phyloP scores from a whole-genome alignment of 176 grass and related monocot species.

The Panicum miliaceum region DNA sequence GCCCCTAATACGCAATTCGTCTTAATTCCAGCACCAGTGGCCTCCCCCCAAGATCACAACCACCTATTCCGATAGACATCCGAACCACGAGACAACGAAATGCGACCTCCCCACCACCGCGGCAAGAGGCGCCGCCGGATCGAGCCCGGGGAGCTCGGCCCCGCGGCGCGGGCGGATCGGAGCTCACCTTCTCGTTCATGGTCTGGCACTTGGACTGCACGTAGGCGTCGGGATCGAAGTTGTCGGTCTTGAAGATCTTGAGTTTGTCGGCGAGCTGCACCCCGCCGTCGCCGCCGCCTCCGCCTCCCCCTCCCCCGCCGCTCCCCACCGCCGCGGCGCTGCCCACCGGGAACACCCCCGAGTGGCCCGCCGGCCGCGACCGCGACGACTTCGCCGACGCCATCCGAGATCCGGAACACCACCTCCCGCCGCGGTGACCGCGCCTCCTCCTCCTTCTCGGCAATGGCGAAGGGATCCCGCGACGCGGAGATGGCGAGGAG shows the following conservation, averaged over 20 bases:
- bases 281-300: constrained; percentile 46
- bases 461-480: constrained; percentile 13
- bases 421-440: neutral
- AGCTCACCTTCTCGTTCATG: constrained; percentile 92
- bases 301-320: constrained; percentile 1
- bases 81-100: neutral
- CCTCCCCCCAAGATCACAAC: neutral
- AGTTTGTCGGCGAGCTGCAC: constrained; percentile 98
- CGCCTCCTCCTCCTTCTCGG: neutral
- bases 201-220: constrained; percentile 98
- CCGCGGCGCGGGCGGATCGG: neutral
- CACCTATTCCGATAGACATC: neutral
- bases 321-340: constrained; percentile 38
- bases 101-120: neutral
- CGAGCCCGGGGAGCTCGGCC: neutral
- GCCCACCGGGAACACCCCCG: constrained; percentile 63
- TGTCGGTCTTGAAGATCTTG: constrained; percentile 99
- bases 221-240: constrained; percentile 95
- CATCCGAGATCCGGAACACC: constrained; percentile 59
- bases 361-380: constrained; percentile 71
- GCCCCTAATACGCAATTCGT: neutral
- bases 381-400: constrained; percentile 82
- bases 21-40: constrained; percentile 12
- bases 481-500: neutral
- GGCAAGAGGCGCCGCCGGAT: neutral